Evolutionary conservation across 805 yeast genomes (phyloP).

Genomic region (Blastobotrys muscicola): DNA sequence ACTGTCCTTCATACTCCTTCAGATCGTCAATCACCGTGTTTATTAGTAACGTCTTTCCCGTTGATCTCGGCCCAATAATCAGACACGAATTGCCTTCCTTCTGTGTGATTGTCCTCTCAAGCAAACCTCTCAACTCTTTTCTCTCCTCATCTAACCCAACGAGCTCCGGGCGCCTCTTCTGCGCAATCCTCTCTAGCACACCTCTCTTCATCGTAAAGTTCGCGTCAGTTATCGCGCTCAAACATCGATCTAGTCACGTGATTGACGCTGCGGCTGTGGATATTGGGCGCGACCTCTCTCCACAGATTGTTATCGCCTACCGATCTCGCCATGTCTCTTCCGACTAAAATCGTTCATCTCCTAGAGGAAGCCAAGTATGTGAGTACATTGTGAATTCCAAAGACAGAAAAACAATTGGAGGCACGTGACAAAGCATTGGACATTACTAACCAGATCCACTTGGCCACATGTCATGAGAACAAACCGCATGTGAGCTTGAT

Average conservation of each 20-base stretch:
- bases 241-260: neutral
- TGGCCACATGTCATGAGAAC: constrained; percentile 69
- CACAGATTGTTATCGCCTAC: neutral
- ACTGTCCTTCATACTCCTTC: constrained; percentile 34
- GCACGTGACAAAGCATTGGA: neutral
- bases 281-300: neutral
- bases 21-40: constrained; percentile 46
- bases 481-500: constrained; percentile 83
- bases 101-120: constrained; percentile 55
- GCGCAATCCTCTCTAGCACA: constrained; percentile 25
- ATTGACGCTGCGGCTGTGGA: neutral
- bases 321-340: constrained; percentile 4
- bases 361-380: constrained; percentile 9
- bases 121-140: constrained; percentile 44
- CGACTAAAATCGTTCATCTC: constrained; percentile 6
- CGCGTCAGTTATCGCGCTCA: neutral
- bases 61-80: constrained; percentile 68
- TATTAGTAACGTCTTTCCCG: constrained; percentile 64
- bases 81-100: constrained; percentile 76
- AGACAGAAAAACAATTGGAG: neutral
- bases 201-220: constrained; percentile 7
- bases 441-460: constrained; percentile 41
- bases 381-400: constrained; percentile 4
- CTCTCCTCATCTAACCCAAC: constrained; percentile 31
- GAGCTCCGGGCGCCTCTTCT: constrained; percentile 19